These are phyloP conservation scores for Saccharomycopsis amapae DNA, from an alignment of 805 yeast genomes.

Conservation along the genomic window DNA sequence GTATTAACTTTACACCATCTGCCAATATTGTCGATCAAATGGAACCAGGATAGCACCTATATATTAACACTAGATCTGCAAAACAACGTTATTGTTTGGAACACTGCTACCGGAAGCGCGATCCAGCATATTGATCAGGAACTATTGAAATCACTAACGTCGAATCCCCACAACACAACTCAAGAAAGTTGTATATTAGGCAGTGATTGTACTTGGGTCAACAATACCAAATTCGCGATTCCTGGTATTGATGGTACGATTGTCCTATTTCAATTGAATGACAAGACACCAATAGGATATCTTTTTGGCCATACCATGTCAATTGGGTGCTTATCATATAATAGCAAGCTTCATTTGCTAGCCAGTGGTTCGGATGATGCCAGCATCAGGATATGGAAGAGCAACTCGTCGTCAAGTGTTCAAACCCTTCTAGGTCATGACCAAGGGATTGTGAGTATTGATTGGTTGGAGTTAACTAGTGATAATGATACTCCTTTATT, in stretches of 20 bases:
- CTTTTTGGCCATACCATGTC: slow-evolving; percentile 60
- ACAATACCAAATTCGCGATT: slow-evolving; percentile 58
- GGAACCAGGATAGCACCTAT: slow-evolving; percentile 53
- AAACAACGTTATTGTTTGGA: slow-evolving; percentile 58
- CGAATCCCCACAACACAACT: background rate
- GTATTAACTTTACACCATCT: slow-evolving; percentile 45
- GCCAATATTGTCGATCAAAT: slow-evolving; percentile 48
- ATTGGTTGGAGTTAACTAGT: slow-evolving; percentile 42
- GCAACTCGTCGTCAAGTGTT: slow-evolving; percentile 47
- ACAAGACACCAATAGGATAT: slow-evolving; percentile 41
- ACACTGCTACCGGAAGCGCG: slow-evolving; percentile 45
- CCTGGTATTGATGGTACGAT: slow-evolving; percentile 54
- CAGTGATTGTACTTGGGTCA: slow-evolving; percentile 56
- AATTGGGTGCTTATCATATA: slow-evolving; percentile 50
- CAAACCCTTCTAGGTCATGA: slow-evolving; percentile 47
- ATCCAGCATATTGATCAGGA: slow-evolving; percentile 37
- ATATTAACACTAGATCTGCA: slow-evolving; percentile 55
- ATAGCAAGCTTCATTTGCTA: slow-evolving; percentile 43
- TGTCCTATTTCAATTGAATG: slow-evolving; percentile 43
- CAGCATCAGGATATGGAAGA: slow-evolving; percentile 67
- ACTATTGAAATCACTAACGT: slow-evolving; percentile 13
- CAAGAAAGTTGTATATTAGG: slow-evolving; percentile 6
- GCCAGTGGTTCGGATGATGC: slow-evolving; percentile 78
- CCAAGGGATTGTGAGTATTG: slow-evolving; percentile 46
- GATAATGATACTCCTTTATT: slow-evolving; percentile 24